phyloP scores from a whole-genome alignment of 108 stramenopile species.

The Poteriospumella lacustris region DNA sequence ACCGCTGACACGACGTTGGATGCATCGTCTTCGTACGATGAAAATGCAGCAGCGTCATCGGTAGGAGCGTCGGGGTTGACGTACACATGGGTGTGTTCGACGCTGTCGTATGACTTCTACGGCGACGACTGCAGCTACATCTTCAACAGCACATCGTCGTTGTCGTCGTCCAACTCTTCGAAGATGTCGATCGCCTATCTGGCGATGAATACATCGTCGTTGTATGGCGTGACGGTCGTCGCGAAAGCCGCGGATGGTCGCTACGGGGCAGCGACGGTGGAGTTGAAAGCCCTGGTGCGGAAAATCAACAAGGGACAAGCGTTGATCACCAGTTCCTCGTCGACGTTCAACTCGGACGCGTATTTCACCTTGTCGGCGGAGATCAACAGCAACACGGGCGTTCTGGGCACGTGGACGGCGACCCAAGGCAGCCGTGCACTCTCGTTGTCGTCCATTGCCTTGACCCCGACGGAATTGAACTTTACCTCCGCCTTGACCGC shows the following conservation, averaged over 20 bases:
- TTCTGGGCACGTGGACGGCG: no score
- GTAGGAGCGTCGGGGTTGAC: neutral
- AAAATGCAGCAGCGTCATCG: no score
- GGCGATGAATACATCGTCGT: neutral
- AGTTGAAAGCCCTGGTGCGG: neutral
- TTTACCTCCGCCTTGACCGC: no score
- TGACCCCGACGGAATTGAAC: no score
- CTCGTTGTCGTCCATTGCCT: no score
- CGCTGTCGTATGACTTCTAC: neutral
- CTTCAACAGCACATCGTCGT: no score
- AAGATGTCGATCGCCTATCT: neutral
- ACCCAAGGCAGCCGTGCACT: no score
- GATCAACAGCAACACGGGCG: no score
- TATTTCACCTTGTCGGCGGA: no score
- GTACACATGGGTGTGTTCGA: neutral
- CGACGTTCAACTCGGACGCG: no score
- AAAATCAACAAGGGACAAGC: no score
- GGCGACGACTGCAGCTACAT: neutral
- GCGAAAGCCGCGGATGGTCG: neutral
- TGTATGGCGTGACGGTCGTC: neutral
- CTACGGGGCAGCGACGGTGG: neutral
- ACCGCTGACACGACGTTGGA: neutral
- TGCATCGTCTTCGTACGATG: conserved; percentile 11
- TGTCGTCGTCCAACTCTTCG: neutral
- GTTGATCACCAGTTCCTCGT: no score